Evolutionary conservation across 1,284 basidiomycete genomes (phyloP).

Genomic region (Dichomitus squalens): DNA sequence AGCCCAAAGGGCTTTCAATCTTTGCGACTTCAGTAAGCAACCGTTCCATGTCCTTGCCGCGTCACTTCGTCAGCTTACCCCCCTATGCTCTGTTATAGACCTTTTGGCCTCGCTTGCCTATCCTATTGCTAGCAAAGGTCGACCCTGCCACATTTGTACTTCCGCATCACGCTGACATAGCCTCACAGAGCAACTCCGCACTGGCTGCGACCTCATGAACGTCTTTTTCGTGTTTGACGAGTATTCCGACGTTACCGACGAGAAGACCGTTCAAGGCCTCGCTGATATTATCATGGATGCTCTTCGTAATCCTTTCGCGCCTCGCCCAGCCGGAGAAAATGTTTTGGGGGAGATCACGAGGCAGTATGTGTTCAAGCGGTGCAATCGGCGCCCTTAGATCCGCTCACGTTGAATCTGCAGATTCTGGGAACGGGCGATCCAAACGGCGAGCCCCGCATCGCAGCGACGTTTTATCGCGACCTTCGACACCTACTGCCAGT

Average conservation of each 20-base stretch:
- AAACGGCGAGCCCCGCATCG: conserved; percentile 12
- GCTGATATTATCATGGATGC: conserved; percentile 29
- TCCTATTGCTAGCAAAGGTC: conserved; percentile 13
- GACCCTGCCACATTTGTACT: background rate
- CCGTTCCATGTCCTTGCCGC: background rate
- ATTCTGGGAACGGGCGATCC: conserved; percentile 28
- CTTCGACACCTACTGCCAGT: conserved; percentile 31
- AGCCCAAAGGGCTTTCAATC: conserved; percentile 25
- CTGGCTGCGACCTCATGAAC: conserved; percentile 28
- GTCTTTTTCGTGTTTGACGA: conserved; percentile 32
- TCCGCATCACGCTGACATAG: background rate
- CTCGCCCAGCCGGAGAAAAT: conserved; percentile 12
- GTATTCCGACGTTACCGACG: conserved; percentile 23
- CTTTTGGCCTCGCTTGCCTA: conserved; percentile 25
- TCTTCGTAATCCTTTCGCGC: conserved; percentile 18
- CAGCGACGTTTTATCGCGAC: conserved; percentile 25
- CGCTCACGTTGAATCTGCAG: too few relatives aligned
- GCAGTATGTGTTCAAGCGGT: conserved; percentile 28
- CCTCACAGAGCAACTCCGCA: conserved; percentile 16
- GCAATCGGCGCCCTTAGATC: too few relatives aligned
- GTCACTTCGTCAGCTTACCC: background rate
- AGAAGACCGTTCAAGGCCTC: conserved; percentile 1
- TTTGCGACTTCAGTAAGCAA: conserved; percentile 28
- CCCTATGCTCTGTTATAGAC: background rate
- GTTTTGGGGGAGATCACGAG: conserved; percentile 27